Evolutionary conservation across 176 grass and related monocot genomes (phyloP).

Genomic region (Elymus sibiricus): DNA sequence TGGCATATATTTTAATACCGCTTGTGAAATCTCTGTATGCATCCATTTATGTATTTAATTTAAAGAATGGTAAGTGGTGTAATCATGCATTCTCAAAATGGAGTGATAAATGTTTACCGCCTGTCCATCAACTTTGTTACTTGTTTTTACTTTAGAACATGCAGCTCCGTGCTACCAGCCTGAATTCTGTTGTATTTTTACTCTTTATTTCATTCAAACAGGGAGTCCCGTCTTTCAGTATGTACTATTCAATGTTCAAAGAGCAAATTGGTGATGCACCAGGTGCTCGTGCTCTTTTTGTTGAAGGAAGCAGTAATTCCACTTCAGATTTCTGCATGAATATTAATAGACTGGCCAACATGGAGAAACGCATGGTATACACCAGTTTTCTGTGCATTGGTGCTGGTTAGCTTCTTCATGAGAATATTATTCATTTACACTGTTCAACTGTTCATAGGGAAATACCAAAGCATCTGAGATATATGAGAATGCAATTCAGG

Average conservation of each 20-base stretch:
- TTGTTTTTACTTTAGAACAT: conserved; percentile 25
- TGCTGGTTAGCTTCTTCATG: conserved; percentile 6
- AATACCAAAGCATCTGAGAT: conserved; percentile 65
- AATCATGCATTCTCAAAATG: background rate
- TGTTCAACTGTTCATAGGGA: conserved; percentile 58
- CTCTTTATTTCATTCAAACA: conserved; percentile 38
- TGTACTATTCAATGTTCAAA: conserved; percentile 86
- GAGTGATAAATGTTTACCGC: background rate
- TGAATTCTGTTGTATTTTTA: background rate
- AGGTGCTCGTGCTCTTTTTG: conserved; percentile 65
- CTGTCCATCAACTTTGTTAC: conserved; percentile 1
- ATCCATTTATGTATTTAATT: background rate
- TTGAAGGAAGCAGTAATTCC: conserved; percentile 38
- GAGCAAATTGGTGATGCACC: conserved; percentile 80
- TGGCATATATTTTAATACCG: background rate
- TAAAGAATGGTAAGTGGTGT: background rate
- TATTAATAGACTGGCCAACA: conserved; percentile 85
- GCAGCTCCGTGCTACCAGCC: background rate
- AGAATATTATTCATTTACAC: conserved; percentile 13
- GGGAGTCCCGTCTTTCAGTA: conserved; percentile 71
- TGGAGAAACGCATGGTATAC: conserved; percentile 87
- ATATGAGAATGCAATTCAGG: conserved; percentile 89
- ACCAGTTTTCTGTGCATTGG: background rate
- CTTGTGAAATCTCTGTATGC: background rate
- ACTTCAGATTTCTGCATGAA: conserved; percentile 48